Evolutionary conservation across 768 basidiomycete genomes (phyloP).

Genomic region (Auriculariales sp.): DNA sequence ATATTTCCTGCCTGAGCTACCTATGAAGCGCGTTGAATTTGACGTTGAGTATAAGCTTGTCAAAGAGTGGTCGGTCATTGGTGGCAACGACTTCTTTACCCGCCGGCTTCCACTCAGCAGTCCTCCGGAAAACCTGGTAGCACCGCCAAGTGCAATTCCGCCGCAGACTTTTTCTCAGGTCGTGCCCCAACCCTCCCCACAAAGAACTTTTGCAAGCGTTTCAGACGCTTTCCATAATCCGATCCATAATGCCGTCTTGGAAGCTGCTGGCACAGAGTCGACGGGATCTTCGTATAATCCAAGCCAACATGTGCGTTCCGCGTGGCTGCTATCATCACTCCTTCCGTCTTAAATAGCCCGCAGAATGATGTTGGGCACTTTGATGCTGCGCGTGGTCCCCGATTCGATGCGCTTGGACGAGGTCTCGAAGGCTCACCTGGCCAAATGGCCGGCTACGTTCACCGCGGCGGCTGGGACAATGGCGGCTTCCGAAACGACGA

Average conservation of each 20-base stretch:
- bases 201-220: not conserved
- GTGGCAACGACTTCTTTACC: not conserved
- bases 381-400: not conserved
- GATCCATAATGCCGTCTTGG: not conserved
- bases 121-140: not conserved
- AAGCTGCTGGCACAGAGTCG: not conserved
- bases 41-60: slow-evolving; percentile 58
- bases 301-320: no score
- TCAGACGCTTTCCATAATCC: not conserved
- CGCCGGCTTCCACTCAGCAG: not conserved
- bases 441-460: not conserved
- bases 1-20: slow-evolving; percentile 71
- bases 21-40: slow-evolving; percentile 66
- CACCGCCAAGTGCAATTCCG: not conserved
- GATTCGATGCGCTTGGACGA: not conserved
- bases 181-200: not conserved
- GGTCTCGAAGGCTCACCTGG: not conserved
- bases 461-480: not conserved
- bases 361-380: not conserved
- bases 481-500: not conserved
- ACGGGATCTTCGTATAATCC: not conserved
- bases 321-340: no score
- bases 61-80: slow-evolving; percentile 26
- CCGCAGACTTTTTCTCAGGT: not conserved
- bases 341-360: no score